Percentiles rank a stretch among this genome's conserved stretches.
Evolutionary conservation across 371 early-diverging fungal species (phyloP).

Genomic region (Fennellomyces sp.): DNA sequence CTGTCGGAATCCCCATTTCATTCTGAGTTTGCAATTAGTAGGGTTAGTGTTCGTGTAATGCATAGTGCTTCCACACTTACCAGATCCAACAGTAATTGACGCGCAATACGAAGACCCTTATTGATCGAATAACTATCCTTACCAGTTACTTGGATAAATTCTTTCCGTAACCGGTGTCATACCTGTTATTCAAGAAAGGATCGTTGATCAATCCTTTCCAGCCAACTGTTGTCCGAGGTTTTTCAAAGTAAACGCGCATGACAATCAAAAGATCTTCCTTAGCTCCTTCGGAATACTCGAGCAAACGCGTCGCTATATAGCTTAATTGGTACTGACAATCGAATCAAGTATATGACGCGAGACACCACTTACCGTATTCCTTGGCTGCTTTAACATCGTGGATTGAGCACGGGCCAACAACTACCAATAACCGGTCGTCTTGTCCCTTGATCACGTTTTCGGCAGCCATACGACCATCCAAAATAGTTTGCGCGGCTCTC

Average conservation of each 20-base stretch:
- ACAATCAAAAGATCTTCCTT: constrained; percentile 79
- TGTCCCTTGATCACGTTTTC: constrained; percentile 74
- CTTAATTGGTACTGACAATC: no score
- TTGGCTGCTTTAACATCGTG: constrained; percentile 87
- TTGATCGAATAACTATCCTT: constrained; percentile 79
- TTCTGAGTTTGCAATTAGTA: constrained; percentile 39
- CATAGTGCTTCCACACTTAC: constrained; percentile 18
- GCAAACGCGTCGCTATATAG: constrained; percentile 43
- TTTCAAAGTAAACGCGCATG: constrained; percentile 95
- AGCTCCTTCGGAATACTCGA: constrained; percentile 57
- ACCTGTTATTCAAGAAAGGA: constrained; percentile 67
- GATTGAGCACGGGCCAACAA: constrained; percentile 91
- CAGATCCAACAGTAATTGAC: constrained; percentile 71
- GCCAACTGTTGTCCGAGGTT: constrained; percentile 92
- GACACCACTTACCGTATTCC: constrained; percentile 72
- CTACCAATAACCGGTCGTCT: constrained; percentile 81
- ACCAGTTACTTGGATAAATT: background rate
- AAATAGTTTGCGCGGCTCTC: constrained; percentile 53
- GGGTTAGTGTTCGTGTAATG: no score
- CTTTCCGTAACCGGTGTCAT: background rate
- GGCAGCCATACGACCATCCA: constrained; percentile 54
- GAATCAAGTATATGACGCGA: background rate
- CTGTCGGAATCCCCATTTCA: constrained; percentile 82
- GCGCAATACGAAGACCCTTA: constrained; percentile 85
- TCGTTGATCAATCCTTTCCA: constrained; percentile 93